A percentile compares a stretch with the other conserved stretches of the same genome.
Evolutionary conservation across 2,329 filamentous ascomycete species (phyloP).

Genomic region (Penicillium expansum): DNA sequence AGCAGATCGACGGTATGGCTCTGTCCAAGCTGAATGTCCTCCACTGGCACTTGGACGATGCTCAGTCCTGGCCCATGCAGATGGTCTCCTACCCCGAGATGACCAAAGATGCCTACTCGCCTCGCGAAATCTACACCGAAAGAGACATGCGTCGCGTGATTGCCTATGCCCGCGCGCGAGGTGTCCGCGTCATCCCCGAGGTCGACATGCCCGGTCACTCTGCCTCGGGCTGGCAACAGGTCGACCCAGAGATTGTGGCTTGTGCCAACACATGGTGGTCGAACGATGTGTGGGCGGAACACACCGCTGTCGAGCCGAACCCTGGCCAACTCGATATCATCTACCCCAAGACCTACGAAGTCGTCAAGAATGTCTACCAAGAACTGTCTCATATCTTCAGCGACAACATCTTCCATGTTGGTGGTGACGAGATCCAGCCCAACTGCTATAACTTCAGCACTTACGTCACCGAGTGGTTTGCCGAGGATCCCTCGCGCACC

Average conservation of each 20-base stretch:
- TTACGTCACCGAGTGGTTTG: constrained; percentile 51
- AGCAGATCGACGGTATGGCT: constrained; percentile 56
- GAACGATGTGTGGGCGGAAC: constrained; percentile 54
- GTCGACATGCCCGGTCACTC: constrained; percentile 63
- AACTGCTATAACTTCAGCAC: constrained; percentile 59
- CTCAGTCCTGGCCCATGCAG: constrained; percentile 56
- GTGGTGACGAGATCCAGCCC: constrained; percentile 55
- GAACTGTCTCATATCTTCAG: constrained; percentile 52
- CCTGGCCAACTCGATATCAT: constrained; percentile 57
- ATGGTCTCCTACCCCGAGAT: constrained; percentile 52
- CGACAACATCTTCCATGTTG: constrained; percentile 56
- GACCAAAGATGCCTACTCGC: constrained; percentile 55
- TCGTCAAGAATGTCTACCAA: constrained; percentile 54
- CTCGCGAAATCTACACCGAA: constrained; percentile 48
- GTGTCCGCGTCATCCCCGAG: constrained; percentile 60
- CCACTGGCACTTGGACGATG: constrained; percentile 57
- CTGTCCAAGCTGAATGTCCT: constrained; percentile 58
- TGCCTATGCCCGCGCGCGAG: constrained; percentile 53
- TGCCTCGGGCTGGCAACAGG: constrained; percentile 54
- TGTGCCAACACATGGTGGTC: constrained; percentile 60
- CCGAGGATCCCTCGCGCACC: constrained; percentile 48
- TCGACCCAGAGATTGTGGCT: constrained; percentile 56
- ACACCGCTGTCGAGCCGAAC: constrained; percentile 57
- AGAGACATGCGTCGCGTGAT: constrained; percentile 46
- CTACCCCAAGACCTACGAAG: constrained; percentile 55